These are phyloP conservation scores for Globisporangium barbulae DNA, from an alignment of 352 stramenopile genomes.

Conservation along the genomic window DNA sequence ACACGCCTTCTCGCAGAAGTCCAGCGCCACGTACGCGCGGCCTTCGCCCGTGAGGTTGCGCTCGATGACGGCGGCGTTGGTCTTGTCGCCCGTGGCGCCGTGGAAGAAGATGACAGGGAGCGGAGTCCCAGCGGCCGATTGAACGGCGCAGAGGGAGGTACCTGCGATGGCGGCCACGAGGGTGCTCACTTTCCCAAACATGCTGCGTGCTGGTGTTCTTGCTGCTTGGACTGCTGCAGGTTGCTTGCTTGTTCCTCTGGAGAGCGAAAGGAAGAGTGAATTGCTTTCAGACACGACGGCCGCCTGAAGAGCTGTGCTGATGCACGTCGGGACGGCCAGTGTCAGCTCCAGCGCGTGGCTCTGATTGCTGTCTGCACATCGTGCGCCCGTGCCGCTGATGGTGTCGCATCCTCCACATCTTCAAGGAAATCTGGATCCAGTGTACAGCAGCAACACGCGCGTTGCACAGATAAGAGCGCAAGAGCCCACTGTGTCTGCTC, in stretches of 20 bases:
- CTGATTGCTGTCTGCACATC: too few species aligned
- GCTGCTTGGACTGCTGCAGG: neutral
- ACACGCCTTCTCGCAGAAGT: slow-evolving; percentile 37
- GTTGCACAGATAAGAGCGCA: too few species aligned
- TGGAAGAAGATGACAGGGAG: slow-evolving; percentile 51
- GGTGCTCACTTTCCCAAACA: neutral
- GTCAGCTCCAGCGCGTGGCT: too few species aligned
- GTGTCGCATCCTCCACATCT: too few species aligned
- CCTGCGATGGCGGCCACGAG: neutral
- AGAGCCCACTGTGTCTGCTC: too few species aligned
- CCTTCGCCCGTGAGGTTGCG: slow-evolving; percentile 34
- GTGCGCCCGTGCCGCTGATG: too few species aligned
- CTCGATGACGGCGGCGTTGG: slow-evolving; percentile 20
- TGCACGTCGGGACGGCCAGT: too few species aligned
- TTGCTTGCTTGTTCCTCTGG: neutral
- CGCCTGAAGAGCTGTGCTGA: too few species aligned
- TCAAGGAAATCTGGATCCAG: too few species aligned
- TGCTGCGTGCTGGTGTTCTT: too few species aligned
- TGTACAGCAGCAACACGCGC: too few species aligned
- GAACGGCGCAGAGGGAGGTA: neutral
- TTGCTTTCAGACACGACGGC: too few species aligned
- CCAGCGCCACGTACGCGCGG: slow-evolving; percentile 29
- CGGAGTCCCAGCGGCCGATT: neutral
- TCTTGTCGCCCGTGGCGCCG: slow-evolving; percentile 26
- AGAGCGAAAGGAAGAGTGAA: neutral